phyloP scores from a whole-genome alignment of 495 filamentous ascomycete species.

The Ascobolus immersus region DNA sequence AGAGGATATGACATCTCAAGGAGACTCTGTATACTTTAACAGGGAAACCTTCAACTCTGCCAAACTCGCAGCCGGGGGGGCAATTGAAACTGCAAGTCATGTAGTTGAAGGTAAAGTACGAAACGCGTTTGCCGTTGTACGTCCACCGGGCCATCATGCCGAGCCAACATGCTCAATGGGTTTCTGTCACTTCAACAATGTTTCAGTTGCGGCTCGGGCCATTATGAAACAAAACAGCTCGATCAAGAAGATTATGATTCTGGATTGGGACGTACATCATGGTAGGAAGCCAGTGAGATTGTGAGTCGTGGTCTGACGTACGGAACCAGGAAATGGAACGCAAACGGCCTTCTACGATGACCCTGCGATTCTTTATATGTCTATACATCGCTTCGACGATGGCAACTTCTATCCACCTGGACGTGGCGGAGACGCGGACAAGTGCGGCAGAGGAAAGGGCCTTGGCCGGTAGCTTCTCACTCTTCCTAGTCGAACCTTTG shows the following conservation, averaged over 20 bases:
- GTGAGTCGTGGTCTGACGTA: no score
- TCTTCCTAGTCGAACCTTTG: not conserved
- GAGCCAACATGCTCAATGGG: constrained; percentile 64
- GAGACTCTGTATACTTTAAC: constrained; percentile 80
- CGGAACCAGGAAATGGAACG: constrained; percentile 70
- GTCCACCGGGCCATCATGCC: constrained; percentile 87
- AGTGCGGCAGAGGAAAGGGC: constrained; percentile 50
- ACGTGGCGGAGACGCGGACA: constrained; percentile 45
- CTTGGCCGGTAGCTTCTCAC: constrained; percentile 30
- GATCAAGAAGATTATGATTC: constrained; percentile 69
- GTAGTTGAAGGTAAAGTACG: constrained; percentile 58
- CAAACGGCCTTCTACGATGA: constrained; percentile 88
- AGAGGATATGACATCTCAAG: constrained; percentile 25
- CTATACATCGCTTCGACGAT: constrained; percentile 64
- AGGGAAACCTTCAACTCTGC: constrained; percentile 55
- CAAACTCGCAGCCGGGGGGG: constrained; percentile 67
- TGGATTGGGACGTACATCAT: constrained; percentile 59
- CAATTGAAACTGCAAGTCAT: constrained; percentile 75
- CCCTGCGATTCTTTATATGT: constrained; percentile 88
- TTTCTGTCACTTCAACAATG: constrained; percentile 95
- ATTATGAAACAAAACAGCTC: constrained; percentile 49
- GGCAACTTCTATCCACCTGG: constrained; percentile 69
- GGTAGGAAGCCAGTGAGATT: constrained; percentile 9
- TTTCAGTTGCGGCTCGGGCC: constrained; percentile 62
- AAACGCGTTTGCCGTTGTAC: constrained; percentile 83